A percentile compares a stretch with the other conserved stretches of the same genome.
phyloP scores from a whole-genome alignment of 208 protist species.

The Acanthamoeba castellanii region DNA sequence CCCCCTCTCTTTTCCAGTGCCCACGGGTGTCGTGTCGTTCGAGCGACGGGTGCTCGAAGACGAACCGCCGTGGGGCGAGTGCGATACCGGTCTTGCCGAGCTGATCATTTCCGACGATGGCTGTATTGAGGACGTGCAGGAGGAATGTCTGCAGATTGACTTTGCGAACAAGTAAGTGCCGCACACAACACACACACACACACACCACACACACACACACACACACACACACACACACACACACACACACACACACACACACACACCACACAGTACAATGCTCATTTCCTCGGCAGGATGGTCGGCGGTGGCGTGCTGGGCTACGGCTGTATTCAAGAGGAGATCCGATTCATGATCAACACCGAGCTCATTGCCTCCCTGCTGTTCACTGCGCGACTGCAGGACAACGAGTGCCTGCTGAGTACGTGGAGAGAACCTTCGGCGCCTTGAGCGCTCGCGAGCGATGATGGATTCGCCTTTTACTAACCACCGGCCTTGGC shows the following conservation, averaged over 20 bases:
- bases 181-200: background rate
- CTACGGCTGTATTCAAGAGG: constrained; percentile 74
- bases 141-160: constrained; percentile 66
- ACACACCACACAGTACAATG: background rate
- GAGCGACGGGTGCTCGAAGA: constrained; percentile 27
- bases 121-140: constrained; percentile 30
- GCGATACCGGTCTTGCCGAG: background rate
- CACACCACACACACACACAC: background rate
- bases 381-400: constrained; percentile 43
- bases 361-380: constrained; percentile 66
- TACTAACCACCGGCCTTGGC: no score
- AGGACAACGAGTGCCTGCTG: constrained; percentile 64
- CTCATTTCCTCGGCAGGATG: background rate
- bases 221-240: background rate
- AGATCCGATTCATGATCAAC: constrained; percentile 75
- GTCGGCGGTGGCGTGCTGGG: constrained; percentile 67
- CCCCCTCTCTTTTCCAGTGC: background rate
- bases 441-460: background rate
- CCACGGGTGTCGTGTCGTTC: background rate
- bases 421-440: background rate
- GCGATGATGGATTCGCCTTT: background rate
- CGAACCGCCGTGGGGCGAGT: constrained; percentile 30
- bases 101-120: background rate
- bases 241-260: background rate
- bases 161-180: constrained; percentile 66